Evolutionary conservation across 768 basidiomycete genomes (phyloP), one percentile per base, ranked within the genome.

Genomic region (Russula dissimulans): DNA sequence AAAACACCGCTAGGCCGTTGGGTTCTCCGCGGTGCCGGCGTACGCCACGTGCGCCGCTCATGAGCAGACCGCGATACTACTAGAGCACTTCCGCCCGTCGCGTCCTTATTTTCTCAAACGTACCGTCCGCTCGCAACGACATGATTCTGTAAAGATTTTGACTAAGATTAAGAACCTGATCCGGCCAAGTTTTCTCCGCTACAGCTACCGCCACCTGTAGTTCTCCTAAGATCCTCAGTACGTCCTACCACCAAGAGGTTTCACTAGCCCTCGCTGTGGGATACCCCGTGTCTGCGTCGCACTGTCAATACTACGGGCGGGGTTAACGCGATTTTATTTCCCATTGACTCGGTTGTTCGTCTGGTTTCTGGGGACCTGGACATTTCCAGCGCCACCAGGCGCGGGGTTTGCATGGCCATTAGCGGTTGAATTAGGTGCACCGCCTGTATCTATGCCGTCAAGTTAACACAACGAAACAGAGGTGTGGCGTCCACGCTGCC

Each of bases 381-480:
- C n/a, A 44, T 41, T 46, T 31, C 15, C 14, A 1, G 34, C 4
- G 17, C 54, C 55, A 36, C 12, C 38, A 29, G 50, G 22, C n/a
- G 17, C 11, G 45, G 17, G 5, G 17, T 46, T 51, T 10, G 11
- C 44, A 18, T 46, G 44, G 32, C 50, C 45, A 58, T 55, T 49
- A 38, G 57, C 11, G 26, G 4, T 22, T n/a, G 14, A 49, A 18
- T 43, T 52, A 31, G 49, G 26, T 17, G 38, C 51, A 17, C 36
- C n/a, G 50, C 48, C 53, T 14, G 29, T n/a, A 38, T 42, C 56
- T 57, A 36, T 31, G 26, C 26, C 14, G 34, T 15, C 11, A n/a
- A 46, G 45, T 66, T 43, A 54, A 57, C 52, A 36, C 8, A 18
- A 42, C 6, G 50, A 61, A 58, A 15, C 32, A 41, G 41, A n/a